Conservation (phyloP, 2,329 filamentous ascomycete species). For the Colletotrichum sp. region DNA sequence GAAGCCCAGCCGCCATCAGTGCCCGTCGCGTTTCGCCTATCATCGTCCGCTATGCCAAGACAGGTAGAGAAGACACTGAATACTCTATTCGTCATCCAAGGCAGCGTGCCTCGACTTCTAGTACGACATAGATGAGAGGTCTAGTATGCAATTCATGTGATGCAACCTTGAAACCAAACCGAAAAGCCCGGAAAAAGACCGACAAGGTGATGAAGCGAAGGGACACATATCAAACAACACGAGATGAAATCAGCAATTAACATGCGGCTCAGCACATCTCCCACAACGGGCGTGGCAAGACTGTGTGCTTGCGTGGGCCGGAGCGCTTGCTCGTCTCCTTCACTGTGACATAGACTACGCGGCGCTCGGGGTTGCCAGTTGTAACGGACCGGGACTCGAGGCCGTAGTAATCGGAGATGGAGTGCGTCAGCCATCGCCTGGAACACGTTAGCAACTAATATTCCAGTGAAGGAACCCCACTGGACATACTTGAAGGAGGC, state of each 20-base stretch:
- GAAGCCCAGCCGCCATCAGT: background rate
- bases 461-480: too few relatives aligned
- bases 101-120: background rate
- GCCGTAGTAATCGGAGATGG: slow-evolving; percentile 91
- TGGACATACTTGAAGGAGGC: slow-evolving; percentile 80
- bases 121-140: background rate
- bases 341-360: slow-evolving; percentile 84
- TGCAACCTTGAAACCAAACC: background rate
- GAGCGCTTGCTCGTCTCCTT: slow-evolving; percentile 47
- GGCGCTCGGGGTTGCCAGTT: slow-evolving; percentile 70
- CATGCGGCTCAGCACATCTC: slow-evolving; percentile 55
- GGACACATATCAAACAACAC: background rate
- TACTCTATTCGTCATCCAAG: background rate
- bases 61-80: background rate
- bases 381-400: slow-evolving; percentile 83
- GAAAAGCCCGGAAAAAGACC: background rate
- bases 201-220: background rate
- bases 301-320: slow-evolving; percentile 26
- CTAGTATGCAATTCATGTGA: background rate
- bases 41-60: background rate
- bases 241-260: background rate
- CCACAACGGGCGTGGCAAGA: slow-evolving; percentile 68
- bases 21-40: rapidly evolving
- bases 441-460: slow-evolving; percentile 10
- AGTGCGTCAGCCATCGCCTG: slow-evolving; percentile 93